A percentile compares a stretch with the other conserved stretches of the same genome.
phyloP scores from a whole-genome alignment of 371 early-diverging fungal genomes.

The Fennellomyces sp. region DNA sequence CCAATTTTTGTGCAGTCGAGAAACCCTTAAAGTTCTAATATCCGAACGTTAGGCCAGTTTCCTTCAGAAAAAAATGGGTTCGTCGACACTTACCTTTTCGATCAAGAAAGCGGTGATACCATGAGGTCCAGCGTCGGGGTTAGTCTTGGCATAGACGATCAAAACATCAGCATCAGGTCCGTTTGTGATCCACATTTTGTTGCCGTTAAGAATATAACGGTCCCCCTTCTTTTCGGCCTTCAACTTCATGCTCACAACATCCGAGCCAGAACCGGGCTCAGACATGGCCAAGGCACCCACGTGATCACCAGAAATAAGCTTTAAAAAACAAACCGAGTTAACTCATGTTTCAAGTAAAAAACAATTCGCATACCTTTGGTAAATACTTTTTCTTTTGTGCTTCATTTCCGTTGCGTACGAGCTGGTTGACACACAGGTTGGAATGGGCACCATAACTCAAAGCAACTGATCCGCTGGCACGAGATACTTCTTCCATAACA shows the following conservation, averaged over 20 bases:
- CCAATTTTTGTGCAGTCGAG: conserved; percentile 86
- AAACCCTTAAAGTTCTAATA: conserved; percentile 85
- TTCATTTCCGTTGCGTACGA: conserved; percentile 89
- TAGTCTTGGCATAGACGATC: conserved; percentile 96
- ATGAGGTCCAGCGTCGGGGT: conserved; percentile 76
- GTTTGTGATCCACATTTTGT: conserved; percentile 98
- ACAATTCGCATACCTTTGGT: conserved; percentile 59
- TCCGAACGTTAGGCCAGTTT: no score
- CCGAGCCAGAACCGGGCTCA: conserved; percentile 91
- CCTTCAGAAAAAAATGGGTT: background rate
- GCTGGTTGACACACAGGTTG: conserved; percentile 97
- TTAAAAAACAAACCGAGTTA: background rate
- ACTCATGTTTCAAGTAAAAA: no score
- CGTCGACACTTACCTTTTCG: conserved; percentile 67
- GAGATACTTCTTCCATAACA: conserved; percentile 93
- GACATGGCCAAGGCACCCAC: conserved; percentile 97
- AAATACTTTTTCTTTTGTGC: conserved; percentile 92
- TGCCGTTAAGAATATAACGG: conserved; percentile 81
- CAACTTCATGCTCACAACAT: conserved; percentile 94
- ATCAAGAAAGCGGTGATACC: conserved; percentile 96
- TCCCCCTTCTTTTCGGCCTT: conserved; percentile 86
- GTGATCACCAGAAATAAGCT: conserved; percentile 87
- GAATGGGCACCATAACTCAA: conserved; percentile 97
- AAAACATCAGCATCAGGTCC: conserved; percentile 94
- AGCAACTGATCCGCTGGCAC: conserved; percentile 92